A percentile compares a stretch with the other conserved stretches of the same genome.
These are phyloP conservation scores for Backusella luteola DNA, from an alignment of 192 early-diverging fungal species.

Conservation along the genomic window DNA sequence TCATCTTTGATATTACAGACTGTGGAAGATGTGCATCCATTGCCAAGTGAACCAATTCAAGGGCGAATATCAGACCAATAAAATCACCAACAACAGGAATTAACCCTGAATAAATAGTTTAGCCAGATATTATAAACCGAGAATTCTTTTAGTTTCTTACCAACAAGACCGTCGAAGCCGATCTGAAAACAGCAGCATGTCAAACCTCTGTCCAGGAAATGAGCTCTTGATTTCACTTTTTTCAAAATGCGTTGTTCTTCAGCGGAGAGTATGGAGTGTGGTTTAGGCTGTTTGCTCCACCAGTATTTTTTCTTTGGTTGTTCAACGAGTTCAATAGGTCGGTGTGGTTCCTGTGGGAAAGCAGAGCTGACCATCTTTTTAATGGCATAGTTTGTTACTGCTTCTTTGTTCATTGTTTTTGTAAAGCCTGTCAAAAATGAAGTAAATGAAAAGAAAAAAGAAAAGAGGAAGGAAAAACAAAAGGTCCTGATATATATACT, in stretches of 20 bases:
- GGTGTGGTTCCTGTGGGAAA: neutral
- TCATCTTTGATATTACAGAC: constrained; percentile 33
- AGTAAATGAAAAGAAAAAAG: no score
- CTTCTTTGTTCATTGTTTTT: constrained; percentile 8
- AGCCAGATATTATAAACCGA: neutral
- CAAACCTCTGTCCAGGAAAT: constrained; percentile 41
- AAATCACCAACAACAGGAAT: constrained; percentile 46
- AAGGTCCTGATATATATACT: no score
- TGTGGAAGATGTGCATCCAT: constrained; percentile 42
- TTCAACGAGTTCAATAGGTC: neutral
- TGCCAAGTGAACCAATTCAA: constrained; percentile 36
- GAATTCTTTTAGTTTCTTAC: constrained; percentile 22
- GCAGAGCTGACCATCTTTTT: neutral
- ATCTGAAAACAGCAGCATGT: constrained; percentile 33
- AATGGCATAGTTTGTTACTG: constrained; percentile 7
- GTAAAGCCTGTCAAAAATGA: no score
- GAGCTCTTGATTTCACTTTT: constrained; percentile 39
- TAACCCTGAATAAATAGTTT: constrained; percentile 32
- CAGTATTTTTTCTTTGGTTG: constrained; percentile 14
- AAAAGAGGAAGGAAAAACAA: no score
- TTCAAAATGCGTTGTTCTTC: constrained; percentile 29
- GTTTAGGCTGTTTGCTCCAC: constrained; percentile 5
- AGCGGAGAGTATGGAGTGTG: neutral
- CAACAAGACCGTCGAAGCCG: constrained; percentile 44
- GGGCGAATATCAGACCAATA: constrained; percentile 34